Conservation (phyloP, 805 yeast genomes). For the Candida saitoana region DNA sequence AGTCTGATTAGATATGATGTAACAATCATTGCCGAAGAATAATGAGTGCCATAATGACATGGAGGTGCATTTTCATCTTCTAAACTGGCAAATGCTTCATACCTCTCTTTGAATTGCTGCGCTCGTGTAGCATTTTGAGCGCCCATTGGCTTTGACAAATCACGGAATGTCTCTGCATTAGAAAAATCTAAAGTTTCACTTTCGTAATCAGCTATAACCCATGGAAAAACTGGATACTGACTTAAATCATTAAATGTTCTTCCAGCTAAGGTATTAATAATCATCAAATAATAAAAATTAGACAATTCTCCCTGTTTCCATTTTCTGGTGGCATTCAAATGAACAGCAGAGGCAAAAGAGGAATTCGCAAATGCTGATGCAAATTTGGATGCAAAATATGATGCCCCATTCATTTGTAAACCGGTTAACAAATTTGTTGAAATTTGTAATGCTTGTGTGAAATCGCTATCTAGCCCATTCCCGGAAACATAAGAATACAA, state of each 20-base stretch:
- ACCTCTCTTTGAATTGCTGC: conserved; percentile 63
- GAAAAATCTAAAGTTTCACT: conserved; percentile 65
- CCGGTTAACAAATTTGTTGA: conserved; percentile 34
- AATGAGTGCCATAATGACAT: conserved; percentile 90
- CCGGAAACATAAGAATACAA: conserved; percentile 48
- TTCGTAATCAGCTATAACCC: conserved; percentile 81
- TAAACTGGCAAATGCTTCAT: conserved; percentile 62
- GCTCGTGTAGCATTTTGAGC: conserved; percentile 67
- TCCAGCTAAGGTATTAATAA: conserved; percentile 80
- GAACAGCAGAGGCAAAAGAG: conserved; percentile 10
- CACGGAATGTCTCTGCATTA: conserved; percentile 63
- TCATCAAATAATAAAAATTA: conserved; percentile 76
- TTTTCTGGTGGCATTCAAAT: conserved; percentile 52
- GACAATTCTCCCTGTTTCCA: conserved; percentile 81
- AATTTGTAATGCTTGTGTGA: conserved; percentile 50
- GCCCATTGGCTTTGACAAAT: conserved; percentile 87
- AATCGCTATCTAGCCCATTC: conserved; percentile 49
- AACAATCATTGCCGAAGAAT: conserved; percentile 91
- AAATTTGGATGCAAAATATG: conserved; percentile 24
- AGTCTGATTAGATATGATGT: conserved; percentile 73
- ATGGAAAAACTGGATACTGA: conserved; percentile 88
- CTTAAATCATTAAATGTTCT: conserved; percentile 85
- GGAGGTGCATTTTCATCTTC: conserved; percentile 61
- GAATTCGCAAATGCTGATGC: conserved; percentile 37
- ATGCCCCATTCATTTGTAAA: conserved; percentile 39